Conservation (phyloP, 768 basidiomycete genomes). For the Gyrodon lividus region DNA sequence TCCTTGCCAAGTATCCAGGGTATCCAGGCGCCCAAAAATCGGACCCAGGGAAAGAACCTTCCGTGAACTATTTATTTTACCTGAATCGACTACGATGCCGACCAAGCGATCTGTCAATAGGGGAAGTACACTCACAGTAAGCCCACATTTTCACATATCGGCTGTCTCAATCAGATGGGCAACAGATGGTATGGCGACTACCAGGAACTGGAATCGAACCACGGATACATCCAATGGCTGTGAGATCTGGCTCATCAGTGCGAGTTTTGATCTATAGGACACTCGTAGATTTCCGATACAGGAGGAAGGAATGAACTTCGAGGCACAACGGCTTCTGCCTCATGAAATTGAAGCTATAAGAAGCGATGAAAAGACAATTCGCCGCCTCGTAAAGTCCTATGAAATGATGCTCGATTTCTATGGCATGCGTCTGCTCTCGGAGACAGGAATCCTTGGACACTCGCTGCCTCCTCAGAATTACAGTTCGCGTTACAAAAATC, state of each 20-base stretch:
- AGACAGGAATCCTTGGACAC: conserved; percentile 61
- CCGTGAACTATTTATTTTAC: conserved; percentile 62
- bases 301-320: conserved; percentile 70
- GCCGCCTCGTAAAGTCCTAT: conserved; percentile 59
- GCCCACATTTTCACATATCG: conserved; percentile 8
- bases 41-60: conserved; percentile 7
- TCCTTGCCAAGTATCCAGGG: conserved; percentile 26
- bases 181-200: conserved; percentile 67
- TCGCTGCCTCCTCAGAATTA: conserved; percentile 48
- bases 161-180: conserved; percentile 2
- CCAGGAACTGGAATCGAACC: conserved; percentile 59
- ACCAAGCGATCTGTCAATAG: conserved; percentile 61
- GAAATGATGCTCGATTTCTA: conserved; percentile 79
- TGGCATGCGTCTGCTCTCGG: conserved; percentile 62
- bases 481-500: conserved; percentile 57
- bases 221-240: conserved; percentile 81
- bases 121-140: conserved; percentile 62
- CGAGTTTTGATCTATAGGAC: neutral
- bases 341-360: conserved; percentile 65
- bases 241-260: conserved; percentile 36
- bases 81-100: conserved; percentile 51
- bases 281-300: conserved; percentile 63
- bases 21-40: conserved; percentile 18
- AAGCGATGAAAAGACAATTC: conserved; percentile 43
- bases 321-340: conserved; percentile 62